phyloP scores from a whole-genome alignment of 75 land plant species.

The Azolla pinnata region DNA sequence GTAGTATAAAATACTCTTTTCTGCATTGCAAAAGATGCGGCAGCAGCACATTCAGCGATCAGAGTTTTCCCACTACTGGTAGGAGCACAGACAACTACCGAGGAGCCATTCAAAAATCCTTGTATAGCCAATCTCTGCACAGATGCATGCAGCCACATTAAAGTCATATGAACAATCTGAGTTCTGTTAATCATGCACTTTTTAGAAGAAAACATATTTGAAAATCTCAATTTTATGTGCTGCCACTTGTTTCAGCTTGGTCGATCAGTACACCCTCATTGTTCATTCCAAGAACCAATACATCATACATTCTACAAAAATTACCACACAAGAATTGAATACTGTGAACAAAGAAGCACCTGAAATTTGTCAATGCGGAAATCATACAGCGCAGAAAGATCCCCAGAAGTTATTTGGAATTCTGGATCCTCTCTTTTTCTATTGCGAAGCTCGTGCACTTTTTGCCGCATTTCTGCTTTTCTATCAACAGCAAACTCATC shows the following conservation, averaged over 20 bases:
- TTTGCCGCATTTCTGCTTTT: conserved; percentile 36
- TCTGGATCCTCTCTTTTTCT: conserved; percentile 47
- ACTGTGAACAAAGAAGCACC: conserved; percentile 23
- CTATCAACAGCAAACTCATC: neutral
- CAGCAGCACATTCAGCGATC: conserved; percentile 94
- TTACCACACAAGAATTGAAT: neutral
- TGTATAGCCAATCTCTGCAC: conserved; percentile 73
- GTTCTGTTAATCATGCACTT: too few species aligned
- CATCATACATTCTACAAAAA: too few species aligned
- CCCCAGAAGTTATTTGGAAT: conserved; percentile 42
- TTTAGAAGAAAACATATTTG: too few species aligned
- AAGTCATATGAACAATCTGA: too few species aligned
- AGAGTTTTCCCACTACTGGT: conserved; percentile 99
- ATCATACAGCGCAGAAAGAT: conserved; percentile 59
- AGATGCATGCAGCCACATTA: too few species aligned
- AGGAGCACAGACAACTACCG: conserved; percentile 96
- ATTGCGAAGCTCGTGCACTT: conserved; percentile 42
- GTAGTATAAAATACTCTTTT: conserved; percentile 83
- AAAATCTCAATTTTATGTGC: too few species aligned
- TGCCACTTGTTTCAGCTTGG: too few species aligned
- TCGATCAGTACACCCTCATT: too few species aligned
- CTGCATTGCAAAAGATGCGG: conserved; percentile 72
- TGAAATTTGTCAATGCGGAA: conserved; percentile 88
- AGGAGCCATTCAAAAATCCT: conserved; percentile 86
- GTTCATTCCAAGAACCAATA: too few species aligned